Percentiles rank a stretch among this genome's conserved stretches.
These are phyloP conservation scores for Nelumbo lutea DNA, from an alignment of 164 flowering plant species.

Conservation along the genomic window DNA sequence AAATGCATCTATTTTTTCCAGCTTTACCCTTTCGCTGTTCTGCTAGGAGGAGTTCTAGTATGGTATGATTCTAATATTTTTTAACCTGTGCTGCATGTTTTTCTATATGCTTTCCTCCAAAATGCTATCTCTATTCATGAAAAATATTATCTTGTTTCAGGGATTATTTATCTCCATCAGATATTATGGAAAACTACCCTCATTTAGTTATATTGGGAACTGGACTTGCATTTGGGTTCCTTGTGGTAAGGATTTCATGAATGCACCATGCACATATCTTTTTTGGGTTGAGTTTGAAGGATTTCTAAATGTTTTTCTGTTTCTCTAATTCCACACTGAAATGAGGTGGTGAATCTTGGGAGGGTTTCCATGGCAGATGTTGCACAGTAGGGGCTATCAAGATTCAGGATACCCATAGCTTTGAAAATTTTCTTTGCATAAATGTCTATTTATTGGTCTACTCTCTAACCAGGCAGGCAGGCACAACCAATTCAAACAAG, in stretches of 20 bases:
- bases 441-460: too few relatives aligned
- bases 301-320: not conserved
- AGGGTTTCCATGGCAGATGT: too few relatives aligned
- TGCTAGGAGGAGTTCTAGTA: constrained; percentile 63
- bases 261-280: not conserved
- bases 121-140: not conserved
- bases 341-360: too few relatives aligned
- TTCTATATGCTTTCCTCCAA: not conserved
- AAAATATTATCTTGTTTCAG: constrained; percentile 33
- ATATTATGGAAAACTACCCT: constrained; percentile 66
- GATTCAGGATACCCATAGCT: too few relatives aligned
- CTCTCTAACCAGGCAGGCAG: too few relatives aligned
- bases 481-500: too few relatives aligned
- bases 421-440: too few relatives aligned
- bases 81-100: constrained; percentile 4
- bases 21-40: constrained; percentile 82
- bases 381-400: too few relatives aligned
- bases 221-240: constrained; percentile 94
- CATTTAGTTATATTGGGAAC: constrained; percentile 80
- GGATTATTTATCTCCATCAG: constrained; percentile 87
- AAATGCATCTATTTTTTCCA: constrained; percentile 27
- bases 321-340: not conserved
- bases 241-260: constrained; percentile 64
- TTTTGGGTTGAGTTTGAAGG: too few relatives aligned
- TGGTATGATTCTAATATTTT: constrained; percentile 45